These are phyloP conservation scores for Sporothrix brasiliensis DNA, from an alignment of 2,329 filamentous ascomycete genomes.

Conservation along the genomic window DNA sequence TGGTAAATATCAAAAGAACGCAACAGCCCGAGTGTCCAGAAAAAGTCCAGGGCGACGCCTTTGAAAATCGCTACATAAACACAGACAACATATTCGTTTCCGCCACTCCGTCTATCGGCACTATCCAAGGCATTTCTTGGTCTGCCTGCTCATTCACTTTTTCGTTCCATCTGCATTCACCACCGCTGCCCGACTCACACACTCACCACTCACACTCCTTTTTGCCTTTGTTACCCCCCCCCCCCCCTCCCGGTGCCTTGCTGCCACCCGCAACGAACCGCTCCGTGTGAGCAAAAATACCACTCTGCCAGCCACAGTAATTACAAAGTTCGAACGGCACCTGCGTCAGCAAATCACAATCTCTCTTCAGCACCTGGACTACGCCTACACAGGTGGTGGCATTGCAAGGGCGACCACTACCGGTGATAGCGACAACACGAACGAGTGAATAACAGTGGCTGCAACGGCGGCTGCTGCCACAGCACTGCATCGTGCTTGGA, in stretches of 20 bases:
- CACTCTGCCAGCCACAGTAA: constrained; percentile 22
- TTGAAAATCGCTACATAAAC: too few species aligned
- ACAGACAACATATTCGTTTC: constrained; percentile 5
- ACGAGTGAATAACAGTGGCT: not conserved
- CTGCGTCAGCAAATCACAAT: constrained; percentile 18
- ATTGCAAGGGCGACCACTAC: not conserved
- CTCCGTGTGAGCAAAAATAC: constrained; percentile 25
- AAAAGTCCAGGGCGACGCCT: not conserved
- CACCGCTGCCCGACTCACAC: constrained; percentile 32
- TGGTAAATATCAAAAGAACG: not conserved
- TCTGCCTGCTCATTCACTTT: constrained; percentile 1
- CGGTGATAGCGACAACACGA: constrained; percentile 2
- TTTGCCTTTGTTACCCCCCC: constrained; percentile 7
- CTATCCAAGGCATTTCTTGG: constrained; percentile 10
- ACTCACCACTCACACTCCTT: constrained; percentile 7
- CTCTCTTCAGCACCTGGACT: not conserved
- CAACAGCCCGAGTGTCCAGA: not conserved
- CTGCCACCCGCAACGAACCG: constrained; percentile 20
- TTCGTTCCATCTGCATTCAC: constrained; percentile 27
- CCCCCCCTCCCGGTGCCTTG: not conserved
- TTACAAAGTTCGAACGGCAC: not conserved
- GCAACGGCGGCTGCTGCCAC: constrained; percentile 8
- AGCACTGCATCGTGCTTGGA: not conserved
- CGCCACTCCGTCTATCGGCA: constrained; percentile 30
- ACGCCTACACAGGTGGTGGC: not conserved